Evolutionary conservation across 306 rosid species (phyloP).

Genomic region (Canavalia ensiformis): DNA sequence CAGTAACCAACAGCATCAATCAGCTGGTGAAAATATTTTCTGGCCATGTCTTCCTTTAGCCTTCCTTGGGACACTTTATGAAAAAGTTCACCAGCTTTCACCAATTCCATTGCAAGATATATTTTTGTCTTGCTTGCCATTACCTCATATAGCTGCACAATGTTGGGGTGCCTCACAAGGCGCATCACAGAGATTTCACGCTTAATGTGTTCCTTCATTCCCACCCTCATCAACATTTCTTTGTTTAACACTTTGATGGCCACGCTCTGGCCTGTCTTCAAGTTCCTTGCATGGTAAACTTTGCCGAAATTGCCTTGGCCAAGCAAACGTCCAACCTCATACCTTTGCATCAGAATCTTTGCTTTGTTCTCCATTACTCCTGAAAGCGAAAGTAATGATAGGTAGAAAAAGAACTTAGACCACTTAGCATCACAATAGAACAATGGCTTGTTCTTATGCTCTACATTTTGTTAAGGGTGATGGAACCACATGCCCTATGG

Average conservation of each 20-base stretch:
- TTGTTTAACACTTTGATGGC: conserved; percentile 71
- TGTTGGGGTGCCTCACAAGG: conserved; percentile 64
- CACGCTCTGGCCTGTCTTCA: conserved; percentile 54
- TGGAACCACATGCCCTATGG: no score
- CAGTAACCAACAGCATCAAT: conserved; percentile 70
- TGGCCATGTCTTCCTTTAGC: conserved; percentile 62
- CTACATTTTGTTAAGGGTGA: not conserved
- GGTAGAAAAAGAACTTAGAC: not conserved
- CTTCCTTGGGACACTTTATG: conserved; percentile 61
- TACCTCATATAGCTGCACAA: conserved; percentile 70
- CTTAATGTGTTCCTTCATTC: conserved; percentile 70
- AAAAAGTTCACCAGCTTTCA: conserved; percentile 76
- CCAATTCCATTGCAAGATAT: conserved; percentile 69
- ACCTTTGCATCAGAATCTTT: conserved; percentile 58
- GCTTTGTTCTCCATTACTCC: conserved; percentile 45
- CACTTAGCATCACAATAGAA: not conserved
- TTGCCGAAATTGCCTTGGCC: conserved; percentile 75
- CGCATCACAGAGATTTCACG: conserved; percentile 69
- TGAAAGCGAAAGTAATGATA: not conserved
- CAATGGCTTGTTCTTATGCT: not conserved
- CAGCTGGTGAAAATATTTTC: conserved; percentile 76
- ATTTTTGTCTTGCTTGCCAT: conserved; percentile 80
- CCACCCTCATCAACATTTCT: conserved; percentile 55
- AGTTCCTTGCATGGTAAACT: conserved; percentile 63
- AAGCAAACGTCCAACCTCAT: conserved; percentile 63